phyloP scores from a whole-genome alignment of 108 stramenopile species.

The Cyclostephanos tholiformis region DNA sequence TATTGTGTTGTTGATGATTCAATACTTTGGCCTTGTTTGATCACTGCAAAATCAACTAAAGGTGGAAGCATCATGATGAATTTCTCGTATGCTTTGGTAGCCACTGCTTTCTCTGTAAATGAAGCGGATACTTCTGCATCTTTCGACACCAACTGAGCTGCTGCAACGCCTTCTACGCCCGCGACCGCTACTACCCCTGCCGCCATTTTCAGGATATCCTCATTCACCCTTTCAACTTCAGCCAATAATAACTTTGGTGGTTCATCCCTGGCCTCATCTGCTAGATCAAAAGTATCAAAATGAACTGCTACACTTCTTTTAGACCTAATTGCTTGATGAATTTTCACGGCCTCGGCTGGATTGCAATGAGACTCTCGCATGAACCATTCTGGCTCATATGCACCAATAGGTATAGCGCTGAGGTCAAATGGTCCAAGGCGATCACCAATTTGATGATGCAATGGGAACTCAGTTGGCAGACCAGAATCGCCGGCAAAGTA shows the following conservation, averaged over 20 bases:
- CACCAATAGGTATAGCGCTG: constrained; percentile 93
- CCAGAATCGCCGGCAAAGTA: constrained; percentile 90
- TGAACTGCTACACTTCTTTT: constrained; percentile 85
- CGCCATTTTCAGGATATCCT: constrained; percentile 37
- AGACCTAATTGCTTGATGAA: constrained; percentile 68
- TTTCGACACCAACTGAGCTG: constrained; percentile 10
- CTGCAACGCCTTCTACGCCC: constrained; percentile 21
- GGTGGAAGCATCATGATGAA: constrained; percentile 38
- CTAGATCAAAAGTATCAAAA: constrained; percentile 89
- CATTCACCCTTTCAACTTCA: constrained; percentile 38
- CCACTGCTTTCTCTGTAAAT: background rate
- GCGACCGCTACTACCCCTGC: constrained; percentile 38
- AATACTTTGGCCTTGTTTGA: constrained; percentile 45
- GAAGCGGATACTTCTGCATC: background rate
- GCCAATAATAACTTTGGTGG: constrained; percentile 56
- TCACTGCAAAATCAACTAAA: constrained; percentile 48
- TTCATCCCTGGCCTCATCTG: constrained; percentile 76
- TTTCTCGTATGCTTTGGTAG: constrained; percentile 13
- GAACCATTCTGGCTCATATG: constrained; percentile 89
- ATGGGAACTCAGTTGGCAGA: constrained; percentile 71
- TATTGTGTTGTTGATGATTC: constrained; percentile 35
- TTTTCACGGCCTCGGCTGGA: constrained; percentile 86
- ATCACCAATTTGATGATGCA: constrained; percentile 86
- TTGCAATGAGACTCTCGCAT: constrained; percentile 85
- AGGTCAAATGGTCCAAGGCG: constrained; percentile 85